Conservation (phyloP, 2,329 filamentous ascomycete species). For the Akanthomyces muscarius region DNA sequence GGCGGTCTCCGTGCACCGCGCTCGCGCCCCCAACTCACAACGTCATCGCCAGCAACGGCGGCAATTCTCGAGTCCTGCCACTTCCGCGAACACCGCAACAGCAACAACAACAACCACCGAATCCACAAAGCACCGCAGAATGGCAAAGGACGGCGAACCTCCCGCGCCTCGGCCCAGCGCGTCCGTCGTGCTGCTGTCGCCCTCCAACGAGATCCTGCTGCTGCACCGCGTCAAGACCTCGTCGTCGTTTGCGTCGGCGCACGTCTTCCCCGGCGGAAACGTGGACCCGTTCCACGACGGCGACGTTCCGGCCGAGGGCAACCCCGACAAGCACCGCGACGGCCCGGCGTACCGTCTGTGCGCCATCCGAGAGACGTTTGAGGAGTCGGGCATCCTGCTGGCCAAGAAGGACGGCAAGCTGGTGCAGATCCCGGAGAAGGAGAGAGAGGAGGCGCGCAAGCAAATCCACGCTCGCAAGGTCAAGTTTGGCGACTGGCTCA, state of each 20-base stretch:
- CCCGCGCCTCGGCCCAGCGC: constrained; percentile 60
- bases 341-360: constrained; percentile 71
- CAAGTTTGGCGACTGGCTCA: constrained; percentile 64
- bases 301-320: constrained; percentile 39
- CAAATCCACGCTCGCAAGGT: constrained; percentile 63
- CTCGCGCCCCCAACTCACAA: neutral
- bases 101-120: neutral
- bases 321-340: constrained; percentile 62
- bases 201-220: constrained; percentile 80
- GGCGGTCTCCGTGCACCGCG: neutral
- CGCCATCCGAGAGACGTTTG: constrained; percentile 87
- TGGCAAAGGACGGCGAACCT: constrained; percentile 23
- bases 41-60: neutral
- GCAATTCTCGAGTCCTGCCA: neutral
- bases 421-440: constrained; percentile 55
- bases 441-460: constrained; percentile 62
- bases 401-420: constrained; percentile 54
- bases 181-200: constrained; percentile 81
- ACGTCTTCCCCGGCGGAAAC: constrained; percentile 93
- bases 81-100: neutral
- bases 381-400: constrained; percentile 87
- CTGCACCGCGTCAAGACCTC: constrained; percentile 82
- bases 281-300: constrained; percentile 76
- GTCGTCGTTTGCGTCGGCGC: constrained; percentile 80
- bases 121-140: neutral